Base-by-base conservation (phyloP, 768 basidiomycete species). In the Boletus insuetus region DNA sequence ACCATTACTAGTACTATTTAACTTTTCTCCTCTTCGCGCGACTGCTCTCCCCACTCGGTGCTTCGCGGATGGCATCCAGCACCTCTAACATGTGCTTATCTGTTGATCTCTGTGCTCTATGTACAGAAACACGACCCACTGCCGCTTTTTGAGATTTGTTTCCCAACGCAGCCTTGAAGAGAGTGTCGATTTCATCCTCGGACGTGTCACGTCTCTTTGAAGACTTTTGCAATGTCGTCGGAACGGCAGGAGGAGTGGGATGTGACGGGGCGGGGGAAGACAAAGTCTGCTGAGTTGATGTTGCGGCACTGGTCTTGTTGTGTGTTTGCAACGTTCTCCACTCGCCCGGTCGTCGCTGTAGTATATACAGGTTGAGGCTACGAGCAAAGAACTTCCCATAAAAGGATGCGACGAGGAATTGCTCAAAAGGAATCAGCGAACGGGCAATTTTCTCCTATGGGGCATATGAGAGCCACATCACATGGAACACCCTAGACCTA, bases 351-450 rank as follows among this genome's bases (percentile, higher is more conserved):
- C 84, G 79, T 43, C 91, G 83, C 60, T 85, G 81, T 7, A 95
- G 79, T 22, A 98, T 73, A 62, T 89, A 80, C 8, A 98, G 70
- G 58, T 90, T 87, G 56, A 96, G 75, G 63, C 84, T 87, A 38
- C 87, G 80, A 24, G 83, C 83, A 60, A 98, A 94, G 76, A 84
- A 97, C 67, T 89, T 91, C 24, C 94, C 96, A 63, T 87, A 96
- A 66, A 82, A 87, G 0, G 91, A 92, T 11, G 77, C 85, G 0
- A 85, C 82, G 14, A 98, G 81, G 17, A 77, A 77, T 32, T 83
- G 81, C 56, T 93, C 87, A 56, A 91, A 80, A 1, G 82, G 73
- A 14, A 92, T 72, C 12, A 98, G 76, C 22, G 90, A 89, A 16
- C 84, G 83, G 3, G 89, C 94, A 51, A 99, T 91, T 71, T 95